A percentile compares a stretch with the other conserved stretches of the same genome.
Evolutionary conservation across 305 asterid genomes (phyloP).

Genomic region (Striga hermonthica): DNA sequence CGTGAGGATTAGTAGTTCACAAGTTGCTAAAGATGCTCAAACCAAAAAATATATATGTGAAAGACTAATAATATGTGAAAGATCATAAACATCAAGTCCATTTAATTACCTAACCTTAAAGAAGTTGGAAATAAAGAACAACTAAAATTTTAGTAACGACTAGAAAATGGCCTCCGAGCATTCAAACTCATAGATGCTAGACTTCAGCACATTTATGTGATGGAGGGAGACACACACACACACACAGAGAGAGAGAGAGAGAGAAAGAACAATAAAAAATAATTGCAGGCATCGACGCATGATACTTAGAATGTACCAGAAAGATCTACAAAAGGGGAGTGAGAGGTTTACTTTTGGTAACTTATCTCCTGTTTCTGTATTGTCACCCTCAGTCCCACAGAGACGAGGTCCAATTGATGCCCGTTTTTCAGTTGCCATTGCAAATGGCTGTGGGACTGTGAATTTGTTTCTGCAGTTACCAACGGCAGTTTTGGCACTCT

Average conservation of each 20-base stretch:
- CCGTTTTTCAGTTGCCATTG: constrained; percentile 75
- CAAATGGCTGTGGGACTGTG: constrained; percentile 78
- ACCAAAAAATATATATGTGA: constrained; percentile 3
- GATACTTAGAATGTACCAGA: constrained; percentile 1
- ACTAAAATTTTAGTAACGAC: too few species aligned
- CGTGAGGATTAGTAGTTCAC: constrained; percentile 12
- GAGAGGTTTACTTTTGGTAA: constrained; percentile 37
- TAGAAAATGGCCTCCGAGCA: too few species aligned
- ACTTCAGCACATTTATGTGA: too few species aligned
- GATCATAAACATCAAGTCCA: too few species aligned
- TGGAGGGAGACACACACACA: too few species aligned
- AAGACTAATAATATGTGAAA: too few species aligned
- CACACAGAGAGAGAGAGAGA: too few species aligned
- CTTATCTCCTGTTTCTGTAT: constrained; percentile 33
- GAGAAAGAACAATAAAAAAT: too few species aligned
- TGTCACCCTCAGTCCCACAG: constrained; percentile 43
- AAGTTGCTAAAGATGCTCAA: constrained; percentile 16
- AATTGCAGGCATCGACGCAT: constrained; percentile 13
- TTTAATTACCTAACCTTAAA: too few species aligned
- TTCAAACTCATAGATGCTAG: too few species aligned
- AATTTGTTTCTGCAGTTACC: constrained; percentile 53
- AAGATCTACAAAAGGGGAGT: constrained; percentile 14
- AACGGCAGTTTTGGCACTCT: constrained; percentile 34
- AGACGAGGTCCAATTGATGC: constrained; percentile 50
- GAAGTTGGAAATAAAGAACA: too few species aligned